phyloP scores from a whole-genome alignment of 2,329 filamentous ascomycete species.

The Aspergillus vadensis region DNA sequence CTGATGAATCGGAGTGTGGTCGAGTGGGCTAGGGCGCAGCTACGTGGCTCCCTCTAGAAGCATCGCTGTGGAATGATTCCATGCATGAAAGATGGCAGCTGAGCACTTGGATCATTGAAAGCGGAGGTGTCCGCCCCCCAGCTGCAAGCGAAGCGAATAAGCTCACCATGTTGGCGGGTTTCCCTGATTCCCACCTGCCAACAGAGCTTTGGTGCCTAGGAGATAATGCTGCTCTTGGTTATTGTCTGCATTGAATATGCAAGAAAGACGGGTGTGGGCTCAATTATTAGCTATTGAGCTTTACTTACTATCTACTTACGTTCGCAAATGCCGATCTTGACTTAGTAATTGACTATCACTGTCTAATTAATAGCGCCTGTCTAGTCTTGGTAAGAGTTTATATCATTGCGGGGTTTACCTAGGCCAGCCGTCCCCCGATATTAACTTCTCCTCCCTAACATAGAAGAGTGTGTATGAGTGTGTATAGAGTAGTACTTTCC shows the following conservation, averaged over 20 bases:
- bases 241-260: slow-evolving; percentile 5
- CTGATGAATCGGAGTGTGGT: slow-evolving; percentile 18
- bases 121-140: slow-evolving; percentile 11
- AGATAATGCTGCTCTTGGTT: not conserved
- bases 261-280: slow-evolving; percentile 1
- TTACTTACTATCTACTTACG: slow-evolving; percentile 1
- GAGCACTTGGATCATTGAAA: slow-evolving; percentile 20
- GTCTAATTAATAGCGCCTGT: not conserved
- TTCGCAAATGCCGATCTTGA: slow-evolving; percentile 2
- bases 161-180: slow-evolving; percentile 9
- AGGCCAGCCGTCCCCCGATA: not conserved
- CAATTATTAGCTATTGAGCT: slow-evolving; percentile 4
- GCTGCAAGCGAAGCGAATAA: slow-evolving; percentile 12
- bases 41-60: slow-evolving; percentile 25
- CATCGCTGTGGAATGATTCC: slow-evolving; percentile 23
- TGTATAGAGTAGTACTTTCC: not conserved
- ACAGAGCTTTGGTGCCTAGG: slow-evolving; percentile 5
- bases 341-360: not conserved
- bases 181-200: not conserved
- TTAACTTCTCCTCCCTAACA: not conserved
- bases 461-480: not conserved
- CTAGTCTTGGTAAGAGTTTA: not conserved
- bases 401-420: slow-evolving; percentile 5
- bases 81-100: slow-evolving; percentile 28
- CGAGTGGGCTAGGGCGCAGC: slow-evolving; percentile 19